phyloP scores from a whole-genome alignment of 2,329 filamentous ascomycete genomes.

The Sclerotinia glacialis region DNA sequence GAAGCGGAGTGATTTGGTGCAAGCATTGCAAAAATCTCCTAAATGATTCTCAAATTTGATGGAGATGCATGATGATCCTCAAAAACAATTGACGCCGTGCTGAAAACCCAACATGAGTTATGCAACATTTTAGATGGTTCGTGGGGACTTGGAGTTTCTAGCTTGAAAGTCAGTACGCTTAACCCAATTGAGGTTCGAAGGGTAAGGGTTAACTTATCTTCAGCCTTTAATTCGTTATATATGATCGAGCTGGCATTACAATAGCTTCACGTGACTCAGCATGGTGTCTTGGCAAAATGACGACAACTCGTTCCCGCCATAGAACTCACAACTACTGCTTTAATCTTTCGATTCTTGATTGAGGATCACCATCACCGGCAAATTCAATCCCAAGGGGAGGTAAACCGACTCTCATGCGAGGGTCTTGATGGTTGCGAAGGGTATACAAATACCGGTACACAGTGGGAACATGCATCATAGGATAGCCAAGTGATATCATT shows the following conservation, averaged over 20 bases:
- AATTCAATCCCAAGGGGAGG: no score
- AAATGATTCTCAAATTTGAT: conserved; percentile 42
- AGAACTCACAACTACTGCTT: no score
- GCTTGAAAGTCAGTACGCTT: conserved; percentile 28
- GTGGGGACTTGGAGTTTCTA: conserved; percentile 52
- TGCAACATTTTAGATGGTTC: conserved; percentile 48
- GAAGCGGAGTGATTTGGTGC: conserved; percentile 40
- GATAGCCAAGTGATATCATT: background rate
- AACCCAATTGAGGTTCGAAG: conserved; percentile 7
- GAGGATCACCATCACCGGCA: no score
- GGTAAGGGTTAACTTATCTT: conserved; percentile 16
- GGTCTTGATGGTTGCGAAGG: no score
- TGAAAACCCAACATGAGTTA: conserved; percentile 33
- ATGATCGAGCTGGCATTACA: background rate
- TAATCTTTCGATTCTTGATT: no score
- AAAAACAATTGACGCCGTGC: conserved; percentile 37
- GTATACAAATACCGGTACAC: no score
- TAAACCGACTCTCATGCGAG: no score
- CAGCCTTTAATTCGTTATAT: conserved; percentile 10
- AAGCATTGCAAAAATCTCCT: conserved; percentile 34
- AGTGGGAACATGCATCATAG: background rate
- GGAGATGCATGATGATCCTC: conserved; percentile 40
- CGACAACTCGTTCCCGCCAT: no score
- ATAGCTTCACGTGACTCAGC: no score
- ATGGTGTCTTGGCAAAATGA: no score